These are phyloP conservation scores for Colletotrichum higginsianum DNA, from an alignment of 2,329 filamentous ascomycete species.

Conservation along the genomic window DNA sequence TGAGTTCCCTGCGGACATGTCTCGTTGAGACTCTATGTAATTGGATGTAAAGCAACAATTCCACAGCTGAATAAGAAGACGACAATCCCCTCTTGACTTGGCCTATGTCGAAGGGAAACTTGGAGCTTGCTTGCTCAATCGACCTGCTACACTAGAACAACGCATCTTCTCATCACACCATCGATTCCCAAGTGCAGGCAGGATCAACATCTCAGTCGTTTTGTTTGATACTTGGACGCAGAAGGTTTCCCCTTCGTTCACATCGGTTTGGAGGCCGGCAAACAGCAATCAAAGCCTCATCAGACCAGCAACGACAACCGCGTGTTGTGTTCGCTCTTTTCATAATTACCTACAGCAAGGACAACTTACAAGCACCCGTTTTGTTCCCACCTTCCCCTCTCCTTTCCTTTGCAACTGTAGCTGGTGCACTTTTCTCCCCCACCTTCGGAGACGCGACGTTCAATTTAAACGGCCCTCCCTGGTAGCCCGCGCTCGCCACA, in stretches of 20 bases:
- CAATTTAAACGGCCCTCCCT: conserved; percentile 39
- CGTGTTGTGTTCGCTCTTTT: background rate
- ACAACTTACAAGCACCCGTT: background rate
- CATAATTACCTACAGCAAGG: background rate
- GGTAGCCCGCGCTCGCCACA: conserved; percentile 33
- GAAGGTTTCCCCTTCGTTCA: background rate
- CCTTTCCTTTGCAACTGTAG: conserved; percentile 14
- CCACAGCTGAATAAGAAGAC: conserved; percentile 25
- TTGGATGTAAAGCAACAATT: background rate
- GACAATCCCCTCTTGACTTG: conserved; percentile 4
- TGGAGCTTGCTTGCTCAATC: background rate
- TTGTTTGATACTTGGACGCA: background rate
- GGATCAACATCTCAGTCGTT: background rate
- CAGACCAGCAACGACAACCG: too few relatives aligned
- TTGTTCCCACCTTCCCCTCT: conserved; percentile 18
- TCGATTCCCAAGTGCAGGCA: background rate
- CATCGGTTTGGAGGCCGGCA: background rate
- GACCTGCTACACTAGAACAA: background rate
- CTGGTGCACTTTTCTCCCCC: conserved; percentile 15
- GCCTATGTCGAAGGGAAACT: background rate
- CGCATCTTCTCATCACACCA: background rate
- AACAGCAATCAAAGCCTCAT: background rate
- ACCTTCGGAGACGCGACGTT: conserved; percentile 40
- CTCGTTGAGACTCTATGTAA: conserved; percentile 3
- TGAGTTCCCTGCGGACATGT: conserved; percentile 7